Evolutionary conservation across 179 eudicot species (phyloP), one percentile per base, ranked within the genome.

Genomic region (Monotropa hypopitys): DNA sequence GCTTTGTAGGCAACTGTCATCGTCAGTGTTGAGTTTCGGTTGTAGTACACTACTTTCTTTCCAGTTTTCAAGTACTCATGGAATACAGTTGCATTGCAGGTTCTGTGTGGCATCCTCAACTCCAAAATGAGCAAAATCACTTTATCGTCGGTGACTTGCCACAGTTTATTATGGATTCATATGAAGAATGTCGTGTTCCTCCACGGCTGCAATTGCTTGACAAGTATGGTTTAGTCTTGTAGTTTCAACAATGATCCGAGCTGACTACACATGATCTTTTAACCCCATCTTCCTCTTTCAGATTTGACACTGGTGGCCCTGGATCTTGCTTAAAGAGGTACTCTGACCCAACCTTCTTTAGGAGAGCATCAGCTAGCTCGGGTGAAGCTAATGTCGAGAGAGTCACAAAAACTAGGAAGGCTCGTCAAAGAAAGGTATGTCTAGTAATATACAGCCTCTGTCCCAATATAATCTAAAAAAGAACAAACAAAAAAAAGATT

Each of bases 241-340:
- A 73, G 61, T 43, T 50, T 28, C 51, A 32, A 26, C 56, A 16
- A 40, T 54, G 70, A 28, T 51, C 51, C 47, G 54, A 54, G 72
- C 70, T 71, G 35, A 74, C 67, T 66, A 67, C 23, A 20, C 33
- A n/a, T 1, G 83, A 21, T 49, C 49, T 71, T 68, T 74, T 76
- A 74, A 30, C 73, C 53, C 70, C 35, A 69, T 6, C 53, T 67
- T 78, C 40, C 72, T 73, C 70, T 66, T 85, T 75, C 82, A 96
- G 99, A 84, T 96, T 96, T 86, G 98, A 93, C 83, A 80, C 85
- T 61, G 96, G 92, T 68, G 99, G 97, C 72, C 86, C 98, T 73
- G 99, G 99, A 79, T 89, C 99, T 77, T 96, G 99, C 86, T 83
- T 93, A 78, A 96, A 88, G 84, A 89, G 92, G 79, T 96, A 96